phyloP scores from a whole-genome alignment of 2,329 filamentous ascomycete species.

The Ascocoryne sarcoides region DNA sequence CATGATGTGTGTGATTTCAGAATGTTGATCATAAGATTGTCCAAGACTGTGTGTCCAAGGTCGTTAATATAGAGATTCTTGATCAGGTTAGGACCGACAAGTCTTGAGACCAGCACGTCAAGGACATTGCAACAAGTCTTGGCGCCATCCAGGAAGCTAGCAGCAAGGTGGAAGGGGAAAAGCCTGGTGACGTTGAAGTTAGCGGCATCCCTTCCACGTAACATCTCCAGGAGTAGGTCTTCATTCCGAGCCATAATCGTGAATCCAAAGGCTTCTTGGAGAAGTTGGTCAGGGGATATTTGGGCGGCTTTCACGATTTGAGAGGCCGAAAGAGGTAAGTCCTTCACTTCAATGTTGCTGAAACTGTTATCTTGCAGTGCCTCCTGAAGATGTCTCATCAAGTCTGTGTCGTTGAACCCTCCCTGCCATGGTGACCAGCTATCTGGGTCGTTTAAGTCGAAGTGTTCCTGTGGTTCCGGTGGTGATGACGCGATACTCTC shows the following conservation, averaged over 20 bases:
- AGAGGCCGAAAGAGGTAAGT: slow-evolving; percentile 20
- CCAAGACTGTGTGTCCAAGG: slow-evolving; percentile 32
- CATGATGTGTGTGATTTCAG: slow-evolving; percentile 30
- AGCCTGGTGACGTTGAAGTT: slow-evolving; percentile 6
- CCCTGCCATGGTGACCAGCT: not conserved
- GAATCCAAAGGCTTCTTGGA: slow-evolving; percentile 24
- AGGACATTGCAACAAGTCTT: slow-evolving; percentile 28
- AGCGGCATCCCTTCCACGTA: slow-evolving; percentile 7
- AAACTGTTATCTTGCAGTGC: slow-evolving; percentile 9
- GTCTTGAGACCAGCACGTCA: not conserved
- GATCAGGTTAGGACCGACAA: not conserved
- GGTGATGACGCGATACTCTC: not conserved
- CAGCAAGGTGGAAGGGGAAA: slow-evolving; percentile 31
- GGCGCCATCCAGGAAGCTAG: slow-evolving; percentile 31
- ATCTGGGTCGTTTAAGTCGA: not conserved
- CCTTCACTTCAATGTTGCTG: slow-evolving; percentile 6
- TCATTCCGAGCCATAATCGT: slow-evolving; percentile 23
- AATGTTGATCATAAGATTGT: slow-evolving; percentile 32
- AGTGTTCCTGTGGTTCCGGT: not conserved
- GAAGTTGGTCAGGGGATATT: slow-evolving; percentile 16
- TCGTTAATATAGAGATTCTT: slow-evolving; percentile 19
- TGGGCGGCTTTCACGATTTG: slow-evolving; percentile 19
- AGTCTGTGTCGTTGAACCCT: not conserved
- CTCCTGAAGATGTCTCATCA: not conserved
- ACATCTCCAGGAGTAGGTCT: slow-evolving; percentile 11